These are phyloP conservation scores for Millerago galiae DNA, from an alignment of 805 yeast species.

Conservation along the genomic window DNA sequence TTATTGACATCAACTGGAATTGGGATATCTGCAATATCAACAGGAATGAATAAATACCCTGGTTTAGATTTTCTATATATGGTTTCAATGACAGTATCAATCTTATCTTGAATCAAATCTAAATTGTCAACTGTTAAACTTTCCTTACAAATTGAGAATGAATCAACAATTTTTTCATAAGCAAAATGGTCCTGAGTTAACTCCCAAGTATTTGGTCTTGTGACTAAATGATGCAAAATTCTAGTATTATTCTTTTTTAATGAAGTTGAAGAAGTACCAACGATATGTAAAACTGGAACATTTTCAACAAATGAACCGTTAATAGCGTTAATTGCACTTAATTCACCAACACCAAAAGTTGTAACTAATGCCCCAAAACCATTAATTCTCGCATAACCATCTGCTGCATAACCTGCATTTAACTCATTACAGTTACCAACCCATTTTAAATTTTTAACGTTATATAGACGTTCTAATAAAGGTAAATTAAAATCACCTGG, in stretches of 20 bases:
- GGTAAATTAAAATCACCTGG: slow-evolving; percentile 71
- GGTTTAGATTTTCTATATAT: slow-evolving; percentile 53
- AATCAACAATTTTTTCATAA: slow-evolving; percentile 50
- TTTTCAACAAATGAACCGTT: slow-evolving; percentile 80
- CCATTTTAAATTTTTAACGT: slow-evolving; percentile 51
- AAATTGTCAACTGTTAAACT: slow-evolving; percentile 39
- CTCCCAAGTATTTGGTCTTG: slow-evolving; percentile 36
- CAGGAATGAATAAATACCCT: slow-evolving; percentile 65
- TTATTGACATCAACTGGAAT: slow-evolving; percentile 26
- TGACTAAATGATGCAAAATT: slow-evolving; percentile 47
- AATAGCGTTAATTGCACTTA: slow-evolving; percentile 78
- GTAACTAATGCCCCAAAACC: slow-evolving; percentile 31
- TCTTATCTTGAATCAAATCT: slow-evolving; percentile 45
- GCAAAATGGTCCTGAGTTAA: slow-evolving; percentile 49
- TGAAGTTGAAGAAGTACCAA: slow-evolving; percentile 62
- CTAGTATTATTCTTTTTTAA: slow-evolving; percentile 24
- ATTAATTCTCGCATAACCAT: slow-evolving; percentile 68
- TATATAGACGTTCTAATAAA: slow-evolving; percentile 58
- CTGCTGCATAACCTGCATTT: slow-evolving; percentile 87
- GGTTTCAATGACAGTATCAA: slow-evolving; percentile 49
- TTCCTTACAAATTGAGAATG: slow-evolving; percentile 49
- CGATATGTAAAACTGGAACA: slow-evolving; percentile 77
- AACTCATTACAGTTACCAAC: slow-evolving; percentile 84
- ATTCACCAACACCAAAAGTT: slow-evolving; percentile 88
- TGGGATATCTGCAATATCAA: slow-evolving; percentile 42